Percentiles rank a stretch among this genome's conserved stretches.
Conservation (phyloP, 129 eudicot genomes). For the Cynara cardunculus region DNA sequence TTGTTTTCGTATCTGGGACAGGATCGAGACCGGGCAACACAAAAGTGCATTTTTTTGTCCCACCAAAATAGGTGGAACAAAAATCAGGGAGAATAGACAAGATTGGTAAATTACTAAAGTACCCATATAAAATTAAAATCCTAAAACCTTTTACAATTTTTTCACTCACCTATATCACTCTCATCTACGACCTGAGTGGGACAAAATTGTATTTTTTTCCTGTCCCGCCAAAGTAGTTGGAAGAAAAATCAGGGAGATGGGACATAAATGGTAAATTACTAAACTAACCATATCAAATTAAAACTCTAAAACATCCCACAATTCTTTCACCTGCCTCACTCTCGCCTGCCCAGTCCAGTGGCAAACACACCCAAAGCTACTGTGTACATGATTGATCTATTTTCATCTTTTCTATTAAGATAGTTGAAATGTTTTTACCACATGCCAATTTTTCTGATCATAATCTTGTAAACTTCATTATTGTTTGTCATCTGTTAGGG, state of each 20-base stretch:
- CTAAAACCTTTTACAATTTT: too few relatives aligned
- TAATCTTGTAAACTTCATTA: not conserved
- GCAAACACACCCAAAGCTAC: not conserved
- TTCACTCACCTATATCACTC: too few relatives aligned
- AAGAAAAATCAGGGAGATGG: not conserved
- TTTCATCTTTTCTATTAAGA: not conserved
- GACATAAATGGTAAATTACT: not conserved
- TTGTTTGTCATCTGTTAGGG: slow-evolving; percentile 37
- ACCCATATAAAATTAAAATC: too few relatives aligned
- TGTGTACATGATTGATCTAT: not conserved
- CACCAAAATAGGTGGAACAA: too few relatives aligned
- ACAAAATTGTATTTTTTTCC: too few relatives aligned
- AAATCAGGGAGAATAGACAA: too few relatives aligned
- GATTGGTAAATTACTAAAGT: too few relatives aligned
- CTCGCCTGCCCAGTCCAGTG: not conserved
- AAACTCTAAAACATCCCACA: not conserved
- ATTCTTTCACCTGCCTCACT: not conserved
- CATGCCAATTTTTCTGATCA: not conserved
- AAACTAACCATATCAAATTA: not conserved
- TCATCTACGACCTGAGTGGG: too few relatives aligned
- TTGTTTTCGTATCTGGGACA: too few relatives aligned
- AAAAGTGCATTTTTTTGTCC: too few relatives aligned
- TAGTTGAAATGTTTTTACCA: not conserved
- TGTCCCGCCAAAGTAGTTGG: too few relatives aligned
- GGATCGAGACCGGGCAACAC: too few relatives aligned